Evolutionary conservation across 1,139 yeast genomes (phyloP).

Genomic region (Yamadazyma songkhlaensis): DNA sequence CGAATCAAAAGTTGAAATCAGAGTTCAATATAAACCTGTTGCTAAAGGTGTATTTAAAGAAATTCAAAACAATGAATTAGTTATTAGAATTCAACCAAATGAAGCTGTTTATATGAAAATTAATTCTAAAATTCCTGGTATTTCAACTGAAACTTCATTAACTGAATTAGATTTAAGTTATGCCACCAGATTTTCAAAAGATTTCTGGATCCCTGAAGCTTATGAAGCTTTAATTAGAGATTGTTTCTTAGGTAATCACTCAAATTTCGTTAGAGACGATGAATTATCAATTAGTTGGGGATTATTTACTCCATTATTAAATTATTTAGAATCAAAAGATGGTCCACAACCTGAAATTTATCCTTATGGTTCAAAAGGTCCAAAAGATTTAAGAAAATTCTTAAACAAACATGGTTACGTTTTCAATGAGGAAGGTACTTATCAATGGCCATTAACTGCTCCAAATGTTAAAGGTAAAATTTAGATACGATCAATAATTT

Average conservation of each 20-base stretch:
- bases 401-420: constrained; percentile 68
- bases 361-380: constrained; percentile 93
- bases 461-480: constrained; percentile 35
- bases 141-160: constrained; percentile 73
- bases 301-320: constrained; percentile 85
- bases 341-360: constrained; percentile 66
- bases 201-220: constrained; percentile 96
- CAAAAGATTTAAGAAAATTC: constrained; percentile 59
- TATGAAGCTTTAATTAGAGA: constrained; percentile 94
- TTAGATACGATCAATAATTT: constrained; percentile 5
- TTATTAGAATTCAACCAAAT: constrained; percentile 88
- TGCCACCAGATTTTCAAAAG: constrained; percentile 69
- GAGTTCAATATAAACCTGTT: constrained; percentile 88
- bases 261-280: constrained; percentile 97
- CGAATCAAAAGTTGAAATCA: constrained; percentile 89
- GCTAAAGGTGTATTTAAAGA: constrained; percentile 78
- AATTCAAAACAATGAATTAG: constrained; percentile 89
- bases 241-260: constrained; percentile 86
- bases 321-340: constrained; percentile 68
- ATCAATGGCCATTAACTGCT: constrained; percentile 82
- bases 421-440: constrained; percentile 55
- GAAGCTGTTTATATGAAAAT: constrained; percentile 92
- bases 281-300: constrained; percentile 94
- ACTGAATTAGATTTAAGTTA: constrained; percentile 92
- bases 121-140: constrained; percentile 91